Evolutionary conservation across 805 yeast genomes (phyloP), one percentile per base, ranked within the genome.

Genomic region (Priceomyces medius): DNA sequence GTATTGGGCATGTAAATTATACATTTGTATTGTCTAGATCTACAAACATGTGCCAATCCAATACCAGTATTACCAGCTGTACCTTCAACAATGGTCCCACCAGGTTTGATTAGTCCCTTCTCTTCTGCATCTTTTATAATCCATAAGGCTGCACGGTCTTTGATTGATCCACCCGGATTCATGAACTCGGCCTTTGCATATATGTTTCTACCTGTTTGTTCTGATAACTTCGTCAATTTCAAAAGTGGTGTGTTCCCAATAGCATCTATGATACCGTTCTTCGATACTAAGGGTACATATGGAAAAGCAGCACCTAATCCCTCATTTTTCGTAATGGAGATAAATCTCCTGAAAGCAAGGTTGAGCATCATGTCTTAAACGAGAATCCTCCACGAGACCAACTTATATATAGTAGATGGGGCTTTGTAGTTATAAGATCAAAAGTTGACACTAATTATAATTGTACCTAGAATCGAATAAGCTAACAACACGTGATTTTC

Each of bases 51-150:
- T 5, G 96, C 96, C 42, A 88, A 68, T 1, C 96, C 96, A 51
- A 88, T 88, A 13, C 96, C 97, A n/a, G 97, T 88, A 66, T 88
- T 88, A 23, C 97, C 97, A 3, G 97, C 97, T 9, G 96, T 88
- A 6, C 96, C 96, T 63, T 88, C 97, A 13, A 88, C 90, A 21
- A 88, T 79, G 2, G 96, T 88, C 24, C 93, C 96, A 7, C 95
- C 93, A 3, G 88, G 79, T 43, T 66, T 59, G 42, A 88, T 69
- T 41, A 74, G 64, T 2, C 88, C 88, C 45, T 70, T 71, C 26
- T 61, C 58, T 58, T 88, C 96, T 20, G 96, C 96, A 49, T 88
- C 89, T 50, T 83, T 74, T 38, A 88, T 71, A 48, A 88, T 73
- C 55, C 68, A 87, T 27, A 85, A 68, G 0, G 96, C 96, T 12